Evolutionary conservation across 257 asterid species (phyloP).

Genomic region (Ballota nigra): DNA sequence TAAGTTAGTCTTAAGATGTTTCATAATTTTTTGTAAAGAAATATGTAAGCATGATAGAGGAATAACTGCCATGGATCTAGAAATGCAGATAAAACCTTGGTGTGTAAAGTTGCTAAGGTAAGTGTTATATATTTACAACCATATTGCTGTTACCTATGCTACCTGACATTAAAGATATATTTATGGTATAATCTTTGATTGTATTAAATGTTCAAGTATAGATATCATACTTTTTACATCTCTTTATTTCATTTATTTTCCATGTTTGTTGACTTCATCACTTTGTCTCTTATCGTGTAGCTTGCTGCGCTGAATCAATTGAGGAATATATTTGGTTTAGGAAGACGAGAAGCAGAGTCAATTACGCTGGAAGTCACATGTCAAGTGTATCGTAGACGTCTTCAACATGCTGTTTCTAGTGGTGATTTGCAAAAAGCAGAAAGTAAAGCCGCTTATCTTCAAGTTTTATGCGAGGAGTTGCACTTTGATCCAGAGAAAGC

Average conservation of each 20-base stretch:
- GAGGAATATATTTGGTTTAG: slow-evolving; percentile 90
- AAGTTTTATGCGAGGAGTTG: slow-evolving; percentile 87
- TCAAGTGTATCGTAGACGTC: slow-evolving; percentile 80
- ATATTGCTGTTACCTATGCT: slow-evolving; percentile 7
- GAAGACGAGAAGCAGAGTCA: slow-evolving; percentile 85
- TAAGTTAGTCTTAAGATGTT: background rate
- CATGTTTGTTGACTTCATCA: slow-evolving; percentile 20
- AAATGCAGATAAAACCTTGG: slow-evolving; percentile 2
- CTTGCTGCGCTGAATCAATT: slow-evolving; percentile 78
- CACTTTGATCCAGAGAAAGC: slow-evolving; percentile 91
- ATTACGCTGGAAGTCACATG: slow-evolving; percentile 72
- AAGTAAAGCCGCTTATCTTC: slow-evolving; percentile 97
- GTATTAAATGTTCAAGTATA: background rate
- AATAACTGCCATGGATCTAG: background rate
- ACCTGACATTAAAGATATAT: slow-evolving; percentile 1
- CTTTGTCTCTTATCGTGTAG: slow-evolving; percentile 45
- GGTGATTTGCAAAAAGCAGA: slow-evolving; percentile 72
- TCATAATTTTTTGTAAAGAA: background rate
- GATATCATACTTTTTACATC: background rate
- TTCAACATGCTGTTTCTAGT: slow-evolving; percentile 86
- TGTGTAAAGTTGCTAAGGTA: background rate
- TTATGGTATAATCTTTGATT: background rate
- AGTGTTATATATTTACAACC: background rate
- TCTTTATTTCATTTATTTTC: background rate
- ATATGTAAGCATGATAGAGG: background rate